A percentile compares a stretch with the other conserved stretches of the same genome.
These are phyloP conservation scores for Ophiocordyceps unilateralis DNA, from an alignment of 2,329 filamentous ascomycete genomes.

Conservation along the genomic window DNA sequence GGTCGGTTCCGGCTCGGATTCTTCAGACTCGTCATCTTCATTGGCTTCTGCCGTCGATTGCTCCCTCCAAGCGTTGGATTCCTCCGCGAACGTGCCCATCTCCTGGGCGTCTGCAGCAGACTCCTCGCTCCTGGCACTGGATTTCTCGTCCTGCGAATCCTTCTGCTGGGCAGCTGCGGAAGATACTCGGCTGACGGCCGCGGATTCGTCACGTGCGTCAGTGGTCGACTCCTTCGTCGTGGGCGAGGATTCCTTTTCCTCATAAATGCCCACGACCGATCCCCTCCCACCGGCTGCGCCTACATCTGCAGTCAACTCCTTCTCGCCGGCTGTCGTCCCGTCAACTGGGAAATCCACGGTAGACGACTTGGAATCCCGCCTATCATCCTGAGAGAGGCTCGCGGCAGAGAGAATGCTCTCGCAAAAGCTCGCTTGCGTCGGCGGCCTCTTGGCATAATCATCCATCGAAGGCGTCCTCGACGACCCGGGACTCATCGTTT, in stretches of 20 bases:
- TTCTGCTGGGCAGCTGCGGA: background rate
- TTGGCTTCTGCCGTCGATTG: background rate
- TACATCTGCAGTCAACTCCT: background rate
- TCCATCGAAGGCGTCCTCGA: conserved; percentile 12
- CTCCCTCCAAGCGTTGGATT: background rate
- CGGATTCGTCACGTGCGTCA: no score
- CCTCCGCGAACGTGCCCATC: background rate
- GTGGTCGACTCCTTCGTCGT: background rate
- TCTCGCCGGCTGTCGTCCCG: background rate
- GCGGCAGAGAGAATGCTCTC: conserved; percentile 27
- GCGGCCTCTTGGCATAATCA: conserved; percentile 13
- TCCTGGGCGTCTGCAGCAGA: background rate
- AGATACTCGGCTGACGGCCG: no score
- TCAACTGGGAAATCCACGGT: background rate
- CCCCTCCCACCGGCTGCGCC: no score
- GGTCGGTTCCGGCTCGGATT: background rate
- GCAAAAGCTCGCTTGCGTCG: conserved; percentile 24
- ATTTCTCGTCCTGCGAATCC: background rate
- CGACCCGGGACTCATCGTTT: conserved; percentile 15
- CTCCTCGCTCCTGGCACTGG: background rate
- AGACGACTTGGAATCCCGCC: conserved; percentile 2
- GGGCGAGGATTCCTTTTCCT: background rate
- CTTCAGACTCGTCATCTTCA: background rate
- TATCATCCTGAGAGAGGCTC: conserved; percentile 11
- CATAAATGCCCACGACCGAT: no score